These are phyloP conservation scores for Cyphellophora attinorum DNA, from an alignment of 2,329 filamentous ascomycete species.

Conservation along the genomic window DNA sequence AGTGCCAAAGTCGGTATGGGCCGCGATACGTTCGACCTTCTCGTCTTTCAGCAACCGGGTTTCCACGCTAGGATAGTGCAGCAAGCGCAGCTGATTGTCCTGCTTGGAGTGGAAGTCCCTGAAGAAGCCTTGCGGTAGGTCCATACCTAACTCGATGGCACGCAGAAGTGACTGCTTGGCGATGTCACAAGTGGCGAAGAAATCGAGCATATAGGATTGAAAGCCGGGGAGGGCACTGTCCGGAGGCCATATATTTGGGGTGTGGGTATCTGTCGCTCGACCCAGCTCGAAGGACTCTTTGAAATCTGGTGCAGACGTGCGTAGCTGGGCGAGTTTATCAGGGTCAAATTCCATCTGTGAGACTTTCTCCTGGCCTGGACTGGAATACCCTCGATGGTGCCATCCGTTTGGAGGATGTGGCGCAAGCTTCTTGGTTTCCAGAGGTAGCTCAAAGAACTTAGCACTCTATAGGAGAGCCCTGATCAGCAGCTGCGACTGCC, in stretches of 20 bases:
- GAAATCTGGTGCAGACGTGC: conserved; percentile 10
- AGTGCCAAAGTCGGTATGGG: conserved; percentile 56
- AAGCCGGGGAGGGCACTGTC: conserved; percentile 36
- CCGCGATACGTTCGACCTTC: conserved; percentile 57
- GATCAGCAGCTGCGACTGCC: background rate
- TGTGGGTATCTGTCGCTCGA: conserved; percentile 30
- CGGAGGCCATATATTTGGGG: conserved; percentile 40
- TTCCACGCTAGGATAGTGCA: conserved; percentile 66
- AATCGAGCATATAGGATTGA: conserved; percentile 24
- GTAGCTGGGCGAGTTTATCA: conserved; percentile 8
- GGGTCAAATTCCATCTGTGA: conserved; percentile 10
- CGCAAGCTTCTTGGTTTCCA: conserved; percentile 38
- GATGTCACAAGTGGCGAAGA: conserved; percentile 33
- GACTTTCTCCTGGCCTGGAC: conserved; percentile 13
- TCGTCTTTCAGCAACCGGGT: conserved; percentile 57
- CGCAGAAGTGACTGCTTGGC: conserved; percentile 32
- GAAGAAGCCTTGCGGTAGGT: conserved; percentile 58
- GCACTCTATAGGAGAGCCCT: conserved; percentile 14
- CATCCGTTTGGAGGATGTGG: conserved; percentile 29
- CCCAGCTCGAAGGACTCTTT: conserved; percentile 39
- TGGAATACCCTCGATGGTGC: conserved; percentile 13
- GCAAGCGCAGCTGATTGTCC: conserved; percentile 61
- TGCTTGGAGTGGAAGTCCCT: conserved; percentile 49
- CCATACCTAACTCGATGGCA: conserved; percentile 75
- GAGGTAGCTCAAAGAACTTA: conserved; percentile 34